Evolutionary conservation across 306 rosid species (phyloP).

Genomic region (Vigna hirtella): DNA sequence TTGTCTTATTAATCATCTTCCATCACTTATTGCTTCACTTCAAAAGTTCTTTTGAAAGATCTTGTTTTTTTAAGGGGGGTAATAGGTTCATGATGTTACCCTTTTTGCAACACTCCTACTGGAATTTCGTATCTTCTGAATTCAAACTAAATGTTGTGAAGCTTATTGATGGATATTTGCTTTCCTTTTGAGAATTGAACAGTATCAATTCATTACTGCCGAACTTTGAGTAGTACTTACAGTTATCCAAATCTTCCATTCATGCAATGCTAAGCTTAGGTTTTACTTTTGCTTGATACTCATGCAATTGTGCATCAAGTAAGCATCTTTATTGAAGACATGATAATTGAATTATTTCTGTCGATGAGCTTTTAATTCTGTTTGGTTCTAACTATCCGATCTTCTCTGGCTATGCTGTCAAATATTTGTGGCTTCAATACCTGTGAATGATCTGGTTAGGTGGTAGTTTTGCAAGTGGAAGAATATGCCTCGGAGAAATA

Average conservation of each 20-base stretch:
- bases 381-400: constrained; percentile 10
- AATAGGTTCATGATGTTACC: background rate
- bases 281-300: constrained; percentile 25
- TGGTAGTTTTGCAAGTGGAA: constrained; percentile 74
- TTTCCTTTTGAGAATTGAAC: constrained; percentile 14
- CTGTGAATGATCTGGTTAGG: constrained; percentile 55
- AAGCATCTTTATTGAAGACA: background rate
- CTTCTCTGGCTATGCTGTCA: constrained; percentile 4
- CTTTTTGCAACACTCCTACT: background rate
- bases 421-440: constrained; percentile 35
- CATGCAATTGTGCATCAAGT: constrained; percentile 12
- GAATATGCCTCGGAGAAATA: constrained; percentile 77
- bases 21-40: no score
- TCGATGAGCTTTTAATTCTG: constrained; percentile 8
- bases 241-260: background rate
- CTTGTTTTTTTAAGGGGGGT: background rate
- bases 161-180: constrained; percentile 16
- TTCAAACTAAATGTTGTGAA: background rate
- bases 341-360: constrained; percentile 31
- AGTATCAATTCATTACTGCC: background rate
- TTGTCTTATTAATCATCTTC: no score
- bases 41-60: no score
- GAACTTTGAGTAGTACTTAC: background rate
- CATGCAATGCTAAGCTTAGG: background rate
- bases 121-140: constrained; percentile 15